These are phyloP conservation scores for Podaxis carcinomalis DNA, from an alignment of 768 basidiomycete genomes.

Conservation along the genomic window DNA sequence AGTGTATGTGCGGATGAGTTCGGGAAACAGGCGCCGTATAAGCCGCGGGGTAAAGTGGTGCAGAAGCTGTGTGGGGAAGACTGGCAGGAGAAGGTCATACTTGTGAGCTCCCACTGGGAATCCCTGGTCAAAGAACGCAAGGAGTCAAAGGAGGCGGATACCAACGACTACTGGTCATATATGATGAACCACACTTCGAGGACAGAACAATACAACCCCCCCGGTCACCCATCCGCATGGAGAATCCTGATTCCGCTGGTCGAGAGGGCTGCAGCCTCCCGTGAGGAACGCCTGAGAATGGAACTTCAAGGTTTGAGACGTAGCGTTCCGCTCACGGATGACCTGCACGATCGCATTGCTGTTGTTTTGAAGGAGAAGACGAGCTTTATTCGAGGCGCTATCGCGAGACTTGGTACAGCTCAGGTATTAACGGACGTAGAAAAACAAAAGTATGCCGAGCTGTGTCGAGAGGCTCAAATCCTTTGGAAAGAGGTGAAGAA, in stretches of 20 bases:
- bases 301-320: not conserved
- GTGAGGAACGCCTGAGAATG: not conserved
- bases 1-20: not conserved
- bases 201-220: not conserved
- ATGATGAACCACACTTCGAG: not conserved
- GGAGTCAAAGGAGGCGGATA: not conserved
- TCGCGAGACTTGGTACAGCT: not conserved
- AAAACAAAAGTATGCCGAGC: not conserved
- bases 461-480: not conserved
- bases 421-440: not conserved
- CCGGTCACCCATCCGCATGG: not conserved
- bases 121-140: not conserved
- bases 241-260: not conserved
- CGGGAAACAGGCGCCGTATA: not conserved
- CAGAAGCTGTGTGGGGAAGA: slow-evolving; percentile 1
- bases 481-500: slow-evolving; percentile 7
- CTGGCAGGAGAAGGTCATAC: not conserved
- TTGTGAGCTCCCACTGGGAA: slow-evolving; percentile 2
- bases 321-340: not conserved
- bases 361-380: not conserved
- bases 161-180: not conserved
- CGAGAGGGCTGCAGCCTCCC: not conserved
- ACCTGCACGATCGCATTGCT: not conserved
- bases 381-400: not conserved
- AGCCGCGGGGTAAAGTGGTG: not conserved